Percentiles rank a stretch among this genome's conserved stretches.
Conservation (phyloP, 2,329 filamentous ascomycete species). For the Ceratocystis diversiconidia region DNA sequence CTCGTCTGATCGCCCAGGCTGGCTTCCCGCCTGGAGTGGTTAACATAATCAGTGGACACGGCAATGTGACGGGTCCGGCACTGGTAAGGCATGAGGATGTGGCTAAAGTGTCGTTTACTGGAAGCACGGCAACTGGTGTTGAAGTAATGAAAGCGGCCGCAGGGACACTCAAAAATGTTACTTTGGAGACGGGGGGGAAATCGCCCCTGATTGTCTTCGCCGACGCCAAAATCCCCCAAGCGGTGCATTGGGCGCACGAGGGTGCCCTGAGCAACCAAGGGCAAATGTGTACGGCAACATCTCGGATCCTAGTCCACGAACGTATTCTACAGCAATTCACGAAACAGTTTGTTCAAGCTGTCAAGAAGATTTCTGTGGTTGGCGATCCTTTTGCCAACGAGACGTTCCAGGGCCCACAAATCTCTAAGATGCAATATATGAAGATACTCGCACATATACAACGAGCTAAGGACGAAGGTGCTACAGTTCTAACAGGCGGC, state of each 20-base stretch:
- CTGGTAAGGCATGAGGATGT: slow-evolving; percentile 49
- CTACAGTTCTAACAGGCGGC: slow-evolving; percentile 33
- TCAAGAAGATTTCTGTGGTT: slow-evolving; percentile 40
- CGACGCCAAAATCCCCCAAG: slow-evolving; percentile 47
- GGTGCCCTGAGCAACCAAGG: slow-evolving; percentile 42
- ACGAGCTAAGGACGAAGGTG: slow-evolving; percentile 46
- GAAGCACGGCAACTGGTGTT: slow-evolving; percentile 51
- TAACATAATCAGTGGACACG: slow-evolving; percentile 56
- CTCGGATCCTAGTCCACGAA: slow-evolving; percentile 45
- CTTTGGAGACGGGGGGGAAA: slow-evolving; percentile 47
- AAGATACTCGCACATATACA: slow-evolving; percentile 52
- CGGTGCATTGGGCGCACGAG: slow-evolving; percentile 36
- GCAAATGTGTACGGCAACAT: slow-evolving; percentile 46
- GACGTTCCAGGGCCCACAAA: slow-evolving; percentile 55
- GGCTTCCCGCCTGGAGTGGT: slow-evolving; percentile 61
- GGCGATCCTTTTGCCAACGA: slow-evolving; percentile 49
- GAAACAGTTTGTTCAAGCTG: slow-evolving; percentile 42
- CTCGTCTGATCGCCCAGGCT: slow-evolving; percentile 48
- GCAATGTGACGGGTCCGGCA: slow-evolving; percentile 48
- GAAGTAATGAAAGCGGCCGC: slow-evolving; percentile 57
- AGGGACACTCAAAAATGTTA: slow-evolving; percentile 43
- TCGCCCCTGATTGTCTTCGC: slow-evolving; percentile 45
- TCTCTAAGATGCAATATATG: slow-evolving; percentile 50
- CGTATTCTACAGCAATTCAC: slow-evolving; percentile 45
- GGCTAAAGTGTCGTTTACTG: slow-evolving; percentile 61